Percentiles rank a stretch among this genome's conserved stretches.
Conservation (phyloP, 306 rosid species). For the Canavalia gladiata region DNA sequence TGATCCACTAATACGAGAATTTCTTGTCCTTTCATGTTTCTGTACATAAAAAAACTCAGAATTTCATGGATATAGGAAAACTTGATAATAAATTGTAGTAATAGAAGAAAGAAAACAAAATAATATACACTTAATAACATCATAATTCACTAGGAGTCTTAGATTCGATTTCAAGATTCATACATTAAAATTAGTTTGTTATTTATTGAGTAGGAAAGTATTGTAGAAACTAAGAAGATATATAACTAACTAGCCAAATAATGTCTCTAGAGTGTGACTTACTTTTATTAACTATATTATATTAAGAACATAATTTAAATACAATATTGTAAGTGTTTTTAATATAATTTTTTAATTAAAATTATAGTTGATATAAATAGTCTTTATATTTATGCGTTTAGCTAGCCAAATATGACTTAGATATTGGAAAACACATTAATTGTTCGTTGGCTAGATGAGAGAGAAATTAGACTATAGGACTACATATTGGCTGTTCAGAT, state of each 20-base stretch:
- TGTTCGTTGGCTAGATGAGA: background rate
- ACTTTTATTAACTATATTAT: no score
- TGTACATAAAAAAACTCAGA: conserved; percentile 52
- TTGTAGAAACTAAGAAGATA: background rate
- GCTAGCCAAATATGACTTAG: conserved; percentile 29
- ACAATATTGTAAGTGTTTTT: no score
- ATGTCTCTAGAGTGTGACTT: background rate
- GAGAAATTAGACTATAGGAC: background rate
- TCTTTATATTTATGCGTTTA: background rate
- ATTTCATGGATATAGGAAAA: conserved; percentile 7
- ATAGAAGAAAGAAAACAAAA: background rate
- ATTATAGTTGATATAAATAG: no score
- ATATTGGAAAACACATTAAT: background rate
- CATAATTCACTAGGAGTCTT: background rate
- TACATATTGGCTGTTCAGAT: background rate
- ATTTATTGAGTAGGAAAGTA: no score
- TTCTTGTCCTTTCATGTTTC: conserved; percentile 47
- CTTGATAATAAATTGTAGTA: background rate
- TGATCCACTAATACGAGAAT: background rate
- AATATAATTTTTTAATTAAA: no score
- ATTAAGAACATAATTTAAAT: no score
- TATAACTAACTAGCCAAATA: background rate
- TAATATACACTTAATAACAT: background rate
- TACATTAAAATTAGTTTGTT: background rate
- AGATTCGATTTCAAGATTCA: background rate